Evolutionary conservation across 441 rosid species (phyloP).

Genomic region (Sinapis alba): DNA sequence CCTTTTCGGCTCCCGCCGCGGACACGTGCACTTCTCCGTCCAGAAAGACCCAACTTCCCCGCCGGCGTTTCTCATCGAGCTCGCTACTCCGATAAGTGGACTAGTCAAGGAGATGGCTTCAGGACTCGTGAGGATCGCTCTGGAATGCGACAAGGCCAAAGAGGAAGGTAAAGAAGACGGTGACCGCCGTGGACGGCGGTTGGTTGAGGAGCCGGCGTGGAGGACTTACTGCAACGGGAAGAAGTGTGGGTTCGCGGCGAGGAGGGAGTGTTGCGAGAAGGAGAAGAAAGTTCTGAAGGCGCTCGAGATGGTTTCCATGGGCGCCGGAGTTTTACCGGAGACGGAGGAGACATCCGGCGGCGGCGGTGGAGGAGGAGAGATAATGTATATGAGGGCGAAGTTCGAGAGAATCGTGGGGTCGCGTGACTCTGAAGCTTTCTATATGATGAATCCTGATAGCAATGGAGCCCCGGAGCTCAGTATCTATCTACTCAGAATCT

Average conservation of each 20-base stretch:
- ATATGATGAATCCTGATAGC: slow-evolving; percentile 99
- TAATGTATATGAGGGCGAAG: slow-evolving; percentile 97
- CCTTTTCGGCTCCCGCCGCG: slow-evolving; percentile 82
- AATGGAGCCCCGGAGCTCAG: slow-evolving; percentile 98
- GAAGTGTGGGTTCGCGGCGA: slow-evolving; percentile 79
- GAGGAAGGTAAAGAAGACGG: slow-evolving; percentile 35
- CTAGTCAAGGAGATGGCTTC: slow-evolving; percentile 94
- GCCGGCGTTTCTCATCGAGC: slow-evolving; percentile 84
- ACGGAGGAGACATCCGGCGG: slow-evolving; percentile 43
- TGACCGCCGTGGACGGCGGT: slow-evolving; percentile 40
- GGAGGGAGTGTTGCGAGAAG: slow-evolving; percentile 71
- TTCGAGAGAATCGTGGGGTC: slow-evolving; percentile 95
- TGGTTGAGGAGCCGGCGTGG: slow-evolving; percentile 89
- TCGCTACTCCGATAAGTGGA: slow-evolving; percentile 88
- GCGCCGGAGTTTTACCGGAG: slow-evolving; percentile 93
- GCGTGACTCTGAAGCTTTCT: slow-evolving; percentile 97
- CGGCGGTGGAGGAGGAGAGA: slow-evolving; percentile 53
- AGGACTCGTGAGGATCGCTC: slow-evolving; percentile 86
- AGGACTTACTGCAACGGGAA: slow-evolving; percentile 94
- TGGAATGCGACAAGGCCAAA: slow-evolving; percentile 84
- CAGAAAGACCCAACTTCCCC: slow-evolving; percentile 80
- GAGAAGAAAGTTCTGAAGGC: slow-evolving; percentile 80
- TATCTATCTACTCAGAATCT: slow-evolving; percentile 87
- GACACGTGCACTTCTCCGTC: slow-evolving; percentile 90
- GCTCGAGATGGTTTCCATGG: slow-evolving; percentile 92